Evolutionary conservation across 352 stramenopile genomes (phyloP).

Genomic region (Globisporangium cederbergense): DNA sequence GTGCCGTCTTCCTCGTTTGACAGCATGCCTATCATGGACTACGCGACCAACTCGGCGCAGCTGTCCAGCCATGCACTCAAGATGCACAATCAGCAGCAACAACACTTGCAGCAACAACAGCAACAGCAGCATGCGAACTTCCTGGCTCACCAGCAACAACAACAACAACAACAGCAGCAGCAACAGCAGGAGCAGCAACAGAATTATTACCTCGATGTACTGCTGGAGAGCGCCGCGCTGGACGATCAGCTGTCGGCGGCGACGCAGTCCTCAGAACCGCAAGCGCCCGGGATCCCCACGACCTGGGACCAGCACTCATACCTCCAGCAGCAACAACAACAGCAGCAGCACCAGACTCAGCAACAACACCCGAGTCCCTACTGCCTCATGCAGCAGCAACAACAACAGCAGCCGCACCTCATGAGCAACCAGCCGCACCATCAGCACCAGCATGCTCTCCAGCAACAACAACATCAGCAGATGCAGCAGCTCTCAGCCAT

Average conservation of each 20-base stretch:
- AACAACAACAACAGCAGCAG: conserved; percentile 11
- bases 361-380: conserved; percentile 10
- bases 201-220: conserved; percentile 57
- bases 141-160: conserved; percentile 11
- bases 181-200: conserved; percentile 20
- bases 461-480: conserved; percentile 25
- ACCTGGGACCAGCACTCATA: conserved; percentile 8
- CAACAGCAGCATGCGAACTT: background rate
- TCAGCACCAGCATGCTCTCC: background rate
- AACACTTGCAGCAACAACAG: conserved; percentile 17
- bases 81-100: conserved; percentile 25
- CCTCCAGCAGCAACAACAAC: conserved; percentile 4
- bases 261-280: conserved; percentile 25
- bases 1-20: conserved; percentile 16
- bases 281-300: conserved; percentile 15
- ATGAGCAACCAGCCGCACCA: conserved; percentile 10
- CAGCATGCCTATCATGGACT: conserved; percentile 23
- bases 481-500: conserved; percentile 34
- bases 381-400: conserved; percentile 10
- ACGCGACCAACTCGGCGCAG: conserved; percentile 19
- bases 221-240: conserved; percentile 51
- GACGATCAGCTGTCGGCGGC: conserved; percentile 36
- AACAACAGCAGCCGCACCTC: conserved; percentile 1
- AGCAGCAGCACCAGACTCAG: conserved; percentile 8
- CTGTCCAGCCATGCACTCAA: conserved; percentile 14